These are phyloP conservation scores for Panicum hallii DNA, from an alignment of 202 grass and related monocot species.

Conservation along the genomic window DNA sequence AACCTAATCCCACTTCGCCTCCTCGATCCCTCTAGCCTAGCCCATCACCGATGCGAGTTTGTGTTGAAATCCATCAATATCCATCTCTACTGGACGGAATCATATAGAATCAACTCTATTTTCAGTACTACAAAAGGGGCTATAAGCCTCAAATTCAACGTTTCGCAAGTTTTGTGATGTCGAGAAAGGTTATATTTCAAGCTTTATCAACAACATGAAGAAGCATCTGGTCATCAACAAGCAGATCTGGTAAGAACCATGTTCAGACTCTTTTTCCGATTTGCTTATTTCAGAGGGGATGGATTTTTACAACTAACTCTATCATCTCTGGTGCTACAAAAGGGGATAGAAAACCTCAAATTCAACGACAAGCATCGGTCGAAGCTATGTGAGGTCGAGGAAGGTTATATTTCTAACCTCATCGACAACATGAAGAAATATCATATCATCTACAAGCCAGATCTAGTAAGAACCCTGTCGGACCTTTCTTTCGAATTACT, in stretches of 20 bases:
- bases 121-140: too few relatives aligned
- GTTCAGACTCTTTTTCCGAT: background rate
- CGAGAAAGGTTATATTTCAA: background rate
- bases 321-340: background rate
- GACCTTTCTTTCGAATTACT: background rate
- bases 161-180: background rate
- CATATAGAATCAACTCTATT: too few relatives aligned
- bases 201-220: too few relatives aligned
- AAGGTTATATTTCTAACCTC: background rate
- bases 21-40: too few relatives aligned
- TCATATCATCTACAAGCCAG: background rate
- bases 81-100: too few relatives aligned
- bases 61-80: background rate
- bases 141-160: too few relatives aligned
- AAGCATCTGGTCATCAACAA: background rate
- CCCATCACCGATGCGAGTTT: background rate
- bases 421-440: background rate
- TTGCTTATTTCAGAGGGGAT: background rate
- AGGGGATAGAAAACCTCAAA: background rate
- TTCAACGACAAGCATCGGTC: background rate
- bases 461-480: background rate
- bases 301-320: background rate
- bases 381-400: background rate
- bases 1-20: background rate
- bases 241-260: background rate